Conservation (phyloP, 2,329 filamentous ascomycete species). For the Botrytis elliptica region DNA sequence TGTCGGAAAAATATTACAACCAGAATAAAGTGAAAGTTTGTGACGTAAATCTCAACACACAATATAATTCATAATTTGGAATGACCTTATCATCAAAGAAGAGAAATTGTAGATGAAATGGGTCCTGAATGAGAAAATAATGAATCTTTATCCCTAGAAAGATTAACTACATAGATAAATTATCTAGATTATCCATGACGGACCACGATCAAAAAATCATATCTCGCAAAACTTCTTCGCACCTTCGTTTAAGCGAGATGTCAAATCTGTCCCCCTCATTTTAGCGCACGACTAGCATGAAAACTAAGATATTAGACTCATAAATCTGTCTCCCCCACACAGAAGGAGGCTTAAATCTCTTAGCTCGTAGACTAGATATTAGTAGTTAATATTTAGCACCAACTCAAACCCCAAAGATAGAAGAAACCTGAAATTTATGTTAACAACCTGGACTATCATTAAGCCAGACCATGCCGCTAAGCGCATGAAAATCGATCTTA, state of each 20-base stretch:
- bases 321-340: not conserved
- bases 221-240: not conserved
- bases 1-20: not conserved
- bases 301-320: not conserved
- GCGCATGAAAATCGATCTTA: too few relatives aligned
- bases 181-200: not conserved
- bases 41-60: not conserved
- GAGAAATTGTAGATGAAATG: not conserved
- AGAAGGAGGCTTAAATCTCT: not conserved
- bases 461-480: too few relatives aligned
- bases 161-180: not conserved
- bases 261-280: not conserved
- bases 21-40: not conserved
- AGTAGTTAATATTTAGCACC: not conserved
- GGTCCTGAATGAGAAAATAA: rapidly evolving
- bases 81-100: not conserved
- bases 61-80: not conserved
- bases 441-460: too few relatives aligned
- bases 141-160: not conserved
- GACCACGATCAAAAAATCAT: not conserved
- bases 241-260: not conserved
- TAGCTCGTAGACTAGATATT: not conserved
- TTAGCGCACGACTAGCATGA: not conserved
- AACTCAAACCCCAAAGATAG: not conserved
- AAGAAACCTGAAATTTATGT: too few relatives aligned